Conservation (phyloP, 352 stramenopile species). For the Chrysophaeum taylorii region DNA sequence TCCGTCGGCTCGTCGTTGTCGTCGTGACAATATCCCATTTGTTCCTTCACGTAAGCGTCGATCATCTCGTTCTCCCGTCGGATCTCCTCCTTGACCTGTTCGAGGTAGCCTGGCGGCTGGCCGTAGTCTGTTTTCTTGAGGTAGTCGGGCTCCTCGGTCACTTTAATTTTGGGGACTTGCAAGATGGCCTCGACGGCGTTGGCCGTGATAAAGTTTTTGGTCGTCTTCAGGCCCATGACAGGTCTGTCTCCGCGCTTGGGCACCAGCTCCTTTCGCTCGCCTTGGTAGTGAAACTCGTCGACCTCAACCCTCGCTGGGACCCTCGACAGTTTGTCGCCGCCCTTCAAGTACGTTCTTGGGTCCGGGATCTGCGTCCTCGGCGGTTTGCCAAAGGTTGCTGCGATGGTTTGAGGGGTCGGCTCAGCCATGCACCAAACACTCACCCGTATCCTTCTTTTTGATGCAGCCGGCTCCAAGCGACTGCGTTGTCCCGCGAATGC, state of each 20-base stretch:
- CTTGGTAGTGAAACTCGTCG: not conserved
- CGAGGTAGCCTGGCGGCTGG: constrained; percentile 74
- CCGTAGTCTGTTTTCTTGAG: constrained; percentile 77
- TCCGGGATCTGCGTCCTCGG: constrained; percentile 43
- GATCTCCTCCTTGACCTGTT: constrained; percentile 79
- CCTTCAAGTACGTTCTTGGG: constrained; percentile 53
- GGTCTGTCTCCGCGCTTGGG: constrained; percentile 71
- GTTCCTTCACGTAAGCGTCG: constrained; percentile 64
- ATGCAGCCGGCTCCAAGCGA: constrained; percentile 16
- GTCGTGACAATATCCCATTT: constrained; percentile 16
- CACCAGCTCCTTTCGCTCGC: constrained; percentile 45
- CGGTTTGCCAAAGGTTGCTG: constrained; percentile 53
- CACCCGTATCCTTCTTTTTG: constrained; percentile 23
- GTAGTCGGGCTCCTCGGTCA: constrained; percentile 56
- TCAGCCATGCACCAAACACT: too few relatives aligned
- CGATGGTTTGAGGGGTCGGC: too few relatives aligned
- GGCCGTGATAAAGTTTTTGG: constrained; percentile 80
- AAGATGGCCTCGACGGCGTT: constrained; percentile 84
- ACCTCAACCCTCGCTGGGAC: not conserved
- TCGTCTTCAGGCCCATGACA: constrained; percentile 74
- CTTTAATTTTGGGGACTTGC: constrained; percentile 45
- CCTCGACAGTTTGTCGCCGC: not conserved
- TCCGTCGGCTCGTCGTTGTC: constrained; percentile 48
- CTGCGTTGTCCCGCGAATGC: constrained; percentile 23
- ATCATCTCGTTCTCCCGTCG: constrained; percentile 80